These are phyloP conservation scores for Podila clonocystis DNA, from an alignment of 192 early-diverging fungal species.

Conservation along the genomic window DNA sequence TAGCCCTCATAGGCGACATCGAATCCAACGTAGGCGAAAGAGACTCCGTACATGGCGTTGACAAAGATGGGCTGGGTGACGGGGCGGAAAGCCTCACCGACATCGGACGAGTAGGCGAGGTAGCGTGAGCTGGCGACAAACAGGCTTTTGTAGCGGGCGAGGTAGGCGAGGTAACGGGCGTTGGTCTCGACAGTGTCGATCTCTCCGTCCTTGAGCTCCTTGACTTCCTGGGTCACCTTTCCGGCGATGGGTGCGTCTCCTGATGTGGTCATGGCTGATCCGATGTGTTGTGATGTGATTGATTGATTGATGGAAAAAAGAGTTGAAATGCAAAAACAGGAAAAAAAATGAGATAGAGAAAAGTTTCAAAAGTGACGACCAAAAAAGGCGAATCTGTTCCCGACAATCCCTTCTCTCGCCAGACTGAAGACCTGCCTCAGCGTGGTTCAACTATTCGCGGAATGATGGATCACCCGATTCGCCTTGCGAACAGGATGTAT, in stretches of 20 bases:
- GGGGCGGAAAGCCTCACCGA: slow-evolving; percentile 77
- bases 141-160: slow-evolving; percentile 56
- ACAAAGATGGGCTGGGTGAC: slow-evolving; percentile 64
- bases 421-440: no score
- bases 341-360: neutral
- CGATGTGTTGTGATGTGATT: neutral
- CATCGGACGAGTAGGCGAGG: slow-evolving; percentile 74
- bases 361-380: neutral
- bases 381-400: no score
- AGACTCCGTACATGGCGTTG: slow-evolving; percentile 67
- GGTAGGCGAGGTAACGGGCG: slow-evolving; percentile 65
- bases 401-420: no score
- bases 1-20: slow-evolving; percentile 71
- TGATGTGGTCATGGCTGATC: slow-evolving; percentile 19
- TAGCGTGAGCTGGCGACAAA: slow-evolving; percentile 58
- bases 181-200: slow-evolving; percentile 56
- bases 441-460: no score
- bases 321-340: no score
- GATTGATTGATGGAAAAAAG: neutral
- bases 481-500: no score
- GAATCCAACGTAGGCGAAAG: slow-evolving; percentile 68
- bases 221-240: slow-evolving; percentile 30
- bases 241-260: slow-evolving; percentile 21
- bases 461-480: no score
- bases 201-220: slow-evolving; percentile 46